phyloP scores from a whole-genome alignment of 139 green algal genomes.

The Monoraphidium neglectum region DNA sequence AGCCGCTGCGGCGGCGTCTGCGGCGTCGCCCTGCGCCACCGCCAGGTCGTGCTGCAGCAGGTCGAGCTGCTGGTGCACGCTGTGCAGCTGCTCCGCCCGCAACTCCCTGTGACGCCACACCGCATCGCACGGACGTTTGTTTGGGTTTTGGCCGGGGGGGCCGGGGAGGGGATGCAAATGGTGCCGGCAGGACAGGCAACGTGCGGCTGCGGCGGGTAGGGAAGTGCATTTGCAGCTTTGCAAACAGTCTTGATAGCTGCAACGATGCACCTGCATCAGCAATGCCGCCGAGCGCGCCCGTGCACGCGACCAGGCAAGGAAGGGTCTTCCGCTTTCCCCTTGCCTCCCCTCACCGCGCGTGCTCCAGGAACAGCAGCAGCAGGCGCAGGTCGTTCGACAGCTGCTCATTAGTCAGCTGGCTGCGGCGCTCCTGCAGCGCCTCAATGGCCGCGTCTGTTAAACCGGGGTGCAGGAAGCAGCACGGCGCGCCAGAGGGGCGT shows the following conservation, averaged over 20 bases:
- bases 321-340: too few relatives aligned
- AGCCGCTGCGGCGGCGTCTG: not conserved
- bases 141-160: not conserved
- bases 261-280: too few relatives aligned
- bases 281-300: too few relatives aligned
- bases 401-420: constrained; percentile 54
- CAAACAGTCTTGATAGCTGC: not conserved
- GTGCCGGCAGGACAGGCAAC: too few relatives aligned
- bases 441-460: constrained; percentile 64
- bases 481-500: too few relatives aligned
- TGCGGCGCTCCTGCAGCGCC: constrained; percentile 47
- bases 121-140: too few relatives aligned
- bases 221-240: too few relatives aligned
- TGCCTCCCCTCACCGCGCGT: constrained; percentile 40
- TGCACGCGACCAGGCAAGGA: too few relatives aligned
- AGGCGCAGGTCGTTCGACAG: constrained; percentile 63
- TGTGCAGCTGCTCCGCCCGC: constrained; percentile 25
- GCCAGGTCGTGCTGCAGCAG: constrained; percentile 65
- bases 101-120: constrained; percentile 9
- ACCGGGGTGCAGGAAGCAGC: too few relatives aligned
- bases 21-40: constrained; percentile 31
- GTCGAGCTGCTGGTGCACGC: constrained; percentile 60
- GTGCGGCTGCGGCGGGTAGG: too few relatives aligned
- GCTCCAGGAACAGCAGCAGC: constrained; percentile 79
- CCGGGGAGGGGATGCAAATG: not conserved